Evolutionary conservation across 441 rosid species (phyloP).

Genomic region (Cnidoscolus chayamansa): DNA sequence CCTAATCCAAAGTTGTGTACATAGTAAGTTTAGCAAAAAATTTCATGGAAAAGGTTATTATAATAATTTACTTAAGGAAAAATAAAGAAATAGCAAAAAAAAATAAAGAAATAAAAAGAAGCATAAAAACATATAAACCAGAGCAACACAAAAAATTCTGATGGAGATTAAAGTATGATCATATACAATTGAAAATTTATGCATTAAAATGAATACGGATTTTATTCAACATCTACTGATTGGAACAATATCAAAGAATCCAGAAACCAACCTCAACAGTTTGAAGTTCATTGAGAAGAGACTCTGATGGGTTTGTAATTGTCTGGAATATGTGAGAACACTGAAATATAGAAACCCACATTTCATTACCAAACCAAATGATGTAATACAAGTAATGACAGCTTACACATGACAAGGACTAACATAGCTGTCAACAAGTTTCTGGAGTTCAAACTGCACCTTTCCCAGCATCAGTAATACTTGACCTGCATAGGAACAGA

Average conservation of each 20-base stretch:
- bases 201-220: conserved; percentile 8
- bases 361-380: background rate
- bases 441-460: conserved; percentile 85
- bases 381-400: background rate
- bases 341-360: conserved; percentile 39
- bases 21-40: background rate
- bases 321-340: conserved; percentile 78
- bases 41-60: background rate
- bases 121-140: background rate
- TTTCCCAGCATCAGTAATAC: conserved; percentile 77
- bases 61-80: conserved; percentile 2
- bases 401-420: conserved; percentile 31
- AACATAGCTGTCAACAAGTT: conserved; percentile 85
- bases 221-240: conserved; percentile 2
- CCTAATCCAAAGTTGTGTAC: background rate
- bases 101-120: background rate
- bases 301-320: conserved; percentile 85
- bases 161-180: background rate
- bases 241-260: conserved; percentile 9
- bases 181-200: background rate
- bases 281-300: conserved; percentile 84
- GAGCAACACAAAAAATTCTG: background rate
- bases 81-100: background rate
- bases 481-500: conserved; percentile 59
- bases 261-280: conserved; percentile 79